Percentiles rank a stretch among this genome's conserved stretches.
Conservation (phyloP, 1,139 yeast genomes). For the Suhomyces chickasaworum region DNA sequence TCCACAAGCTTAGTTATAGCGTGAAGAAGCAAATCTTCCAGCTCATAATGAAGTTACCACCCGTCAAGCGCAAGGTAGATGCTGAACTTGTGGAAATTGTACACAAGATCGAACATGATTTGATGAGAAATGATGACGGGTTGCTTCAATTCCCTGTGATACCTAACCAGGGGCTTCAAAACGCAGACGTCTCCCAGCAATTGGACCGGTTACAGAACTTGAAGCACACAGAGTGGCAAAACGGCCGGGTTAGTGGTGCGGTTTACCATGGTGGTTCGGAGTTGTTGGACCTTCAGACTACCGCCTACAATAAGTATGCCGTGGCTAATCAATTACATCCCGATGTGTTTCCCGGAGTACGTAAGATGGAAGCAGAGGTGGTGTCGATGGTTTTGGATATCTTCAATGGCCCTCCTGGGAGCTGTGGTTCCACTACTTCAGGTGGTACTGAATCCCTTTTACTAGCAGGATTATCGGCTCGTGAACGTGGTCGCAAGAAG, state of each 20-base stretch:
- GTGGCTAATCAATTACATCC: conserved; percentile 96
- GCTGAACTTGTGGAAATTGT: conserved; percentile 55
- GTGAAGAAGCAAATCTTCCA: conserved; percentile 29
- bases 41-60: conserved; percentile 52
- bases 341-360: conserved; percentile 93
- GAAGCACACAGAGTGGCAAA: conserved; percentile 76
- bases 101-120: conserved; percentile 50
- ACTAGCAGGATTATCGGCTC: conserved; percentile 83
- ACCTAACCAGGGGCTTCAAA: conserved; percentile 59
- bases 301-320: conserved; percentile 73
- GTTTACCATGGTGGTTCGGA: conserved; percentile 93
- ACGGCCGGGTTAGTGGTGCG: conserved; percentile 90
- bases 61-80: conserved; percentile 57
- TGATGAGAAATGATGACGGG: conserved; percentile 54
- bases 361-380: conserved; percentile 95
- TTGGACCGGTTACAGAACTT: conserved; percentile 51
- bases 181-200: conserved; percentile 45
- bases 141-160: conserved; percentile 52
- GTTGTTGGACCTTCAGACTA: conserved; percentile 67
- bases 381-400: conserved; percentile 85
- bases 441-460: conserved; percentile 97
- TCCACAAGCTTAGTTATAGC: conserved; percentile 16
- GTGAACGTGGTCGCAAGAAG: conserved; percentile 59
- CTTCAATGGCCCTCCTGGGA: conserved; percentile 72
- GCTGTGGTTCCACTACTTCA: conserved; percentile 88